Conservation (phyloP, 352 stramenopile genomes). For the Thraustochytrium sp. region DNA sequence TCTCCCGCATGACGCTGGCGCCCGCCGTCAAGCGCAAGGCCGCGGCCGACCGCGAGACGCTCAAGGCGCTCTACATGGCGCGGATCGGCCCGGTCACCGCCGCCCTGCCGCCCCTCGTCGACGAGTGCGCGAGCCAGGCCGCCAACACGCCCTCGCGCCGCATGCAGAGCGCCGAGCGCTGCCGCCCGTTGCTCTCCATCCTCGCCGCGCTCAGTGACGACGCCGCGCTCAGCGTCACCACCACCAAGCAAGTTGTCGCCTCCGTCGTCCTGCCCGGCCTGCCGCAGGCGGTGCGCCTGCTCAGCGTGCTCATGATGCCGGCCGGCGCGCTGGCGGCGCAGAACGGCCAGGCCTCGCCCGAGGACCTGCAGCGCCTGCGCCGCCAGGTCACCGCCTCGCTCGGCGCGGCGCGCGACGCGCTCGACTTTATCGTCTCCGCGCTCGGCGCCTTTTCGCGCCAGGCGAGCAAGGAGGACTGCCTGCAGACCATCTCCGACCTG, state of each 20-base stretch:
- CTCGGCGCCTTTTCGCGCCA: background rate
- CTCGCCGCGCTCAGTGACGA: background rate
- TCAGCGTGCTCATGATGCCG: background rate
- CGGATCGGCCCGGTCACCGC: background rate
- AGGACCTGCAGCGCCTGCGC: background rate
- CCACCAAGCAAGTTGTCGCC: conserved; percentile 7
- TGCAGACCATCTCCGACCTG: background rate
- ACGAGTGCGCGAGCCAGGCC: background rate
- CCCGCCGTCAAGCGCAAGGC: background rate
- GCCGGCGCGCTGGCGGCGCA: background rate
- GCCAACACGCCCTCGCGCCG: background rate
- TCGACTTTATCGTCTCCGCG: conserved; percentile 17
- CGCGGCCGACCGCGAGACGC: background rate
- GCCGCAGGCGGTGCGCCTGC: background rate
- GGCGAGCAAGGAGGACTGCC: background rate
- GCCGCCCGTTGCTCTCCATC: background rate
- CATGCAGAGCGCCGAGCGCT: conserved; percentile 1
- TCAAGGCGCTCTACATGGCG: background rate
- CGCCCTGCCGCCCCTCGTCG: background rate
- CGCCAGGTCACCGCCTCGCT: background rate
- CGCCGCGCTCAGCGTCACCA: background rate
- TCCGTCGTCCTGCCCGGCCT: background rate
- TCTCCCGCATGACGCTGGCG: background rate
- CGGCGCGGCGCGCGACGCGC: background rate
- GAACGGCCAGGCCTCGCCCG: background rate